phyloP scores from a whole-genome alignment of 2,329 filamentous ascomycete species.

The Trichoderma koningii region DNA sequence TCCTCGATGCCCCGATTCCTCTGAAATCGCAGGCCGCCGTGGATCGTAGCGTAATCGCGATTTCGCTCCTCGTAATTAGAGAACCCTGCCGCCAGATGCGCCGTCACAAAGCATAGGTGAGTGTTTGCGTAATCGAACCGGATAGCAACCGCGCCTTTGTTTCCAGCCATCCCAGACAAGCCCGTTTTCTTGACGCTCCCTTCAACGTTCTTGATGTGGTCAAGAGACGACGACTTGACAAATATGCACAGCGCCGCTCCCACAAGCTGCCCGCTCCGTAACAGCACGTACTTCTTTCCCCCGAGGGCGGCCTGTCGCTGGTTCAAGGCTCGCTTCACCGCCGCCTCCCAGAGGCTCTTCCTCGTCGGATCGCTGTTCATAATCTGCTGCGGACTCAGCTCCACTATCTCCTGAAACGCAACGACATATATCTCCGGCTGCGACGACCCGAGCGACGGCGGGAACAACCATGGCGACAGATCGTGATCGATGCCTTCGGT shows the following conservation, averaged over 20 bases:
- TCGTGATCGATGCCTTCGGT: conserved; percentile 77
- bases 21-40: conserved; percentile 84
- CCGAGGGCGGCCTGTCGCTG: conserved; percentile 63
- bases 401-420: conserved; percentile 98
- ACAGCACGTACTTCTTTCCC: conserved; percentile 79
- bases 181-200: conserved; percentile 92
- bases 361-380: conserved; percentile 95
- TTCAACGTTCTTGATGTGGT: conserved; percentile 92
- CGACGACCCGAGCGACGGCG: conserved; percentile 55
- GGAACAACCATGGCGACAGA: conserved; percentile 82
- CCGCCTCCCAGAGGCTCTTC: conserved; percentile 82
- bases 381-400: conserved; percentile 94
- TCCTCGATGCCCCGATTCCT: conserved; percentile 88
- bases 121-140: conserved; percentile 93
- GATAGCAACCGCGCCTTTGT: conserved; percentile 96
- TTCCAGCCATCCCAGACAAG: conserved; percentile 94
- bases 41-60: conserved; percentile 86
- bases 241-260: conserved; percentile 92
- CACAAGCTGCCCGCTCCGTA: conserved; percentile 91
- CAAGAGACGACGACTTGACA: conserved; percentile 75
- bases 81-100: conserved; percentile 93
- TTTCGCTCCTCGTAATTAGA: conserved; percentile 97
- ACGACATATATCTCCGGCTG: conserved; percentile 86
- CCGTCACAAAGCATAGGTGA: conserved; percentile 91
- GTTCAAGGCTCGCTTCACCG: conserved; percentile 78